Base-by-base conservation (phyloP, 2,329 filamentous ascomycete species). In the Penicillium sp. region DNA sequence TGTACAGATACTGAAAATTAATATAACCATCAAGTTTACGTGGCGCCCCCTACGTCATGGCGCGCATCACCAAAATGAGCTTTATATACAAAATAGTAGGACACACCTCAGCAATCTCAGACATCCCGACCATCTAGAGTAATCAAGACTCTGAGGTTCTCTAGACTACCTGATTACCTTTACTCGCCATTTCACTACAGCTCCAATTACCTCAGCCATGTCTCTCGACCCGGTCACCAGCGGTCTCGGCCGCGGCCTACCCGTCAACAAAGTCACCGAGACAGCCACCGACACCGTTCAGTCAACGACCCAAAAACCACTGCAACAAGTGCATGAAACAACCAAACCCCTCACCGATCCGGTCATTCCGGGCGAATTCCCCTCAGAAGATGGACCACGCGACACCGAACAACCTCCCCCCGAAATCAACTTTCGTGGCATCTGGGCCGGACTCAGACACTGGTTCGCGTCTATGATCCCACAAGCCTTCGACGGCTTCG, bases 321-420 rank as follows among this genome's bases (percentile, higher is more conserved):
- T 59, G 5, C 58, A 68, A 46, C 60, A 66, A 35, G 30, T 66
- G 8, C 53, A 63, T 19, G 45, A 64, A 30, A 63, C 69, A 1
- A 64, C 69, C 1, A 61, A 68, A 14, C 55, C 63, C 6, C 16
- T 71, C 4, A 61, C 64, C 28, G 67, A 71, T 22, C 56, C 62
- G 0, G 58, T 61, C 11, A 40, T 73, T 1, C 72, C 72, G 7
- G 72, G 71, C 28, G 65, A 71, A 53, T 74, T 70, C 22, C 72
- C 72, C 10, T 61, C 65, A 2, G 70, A 72, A 30, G 62, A 70
- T 26, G 53, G 51, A 6, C 58, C 66, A 19, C 58, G 61, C 43
- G 49, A 66, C 33, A 19, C 64, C 26, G 60, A 69, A 8, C 59
- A 66, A 8, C 61, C 65, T 6, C 52, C 60, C 11, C 56, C 63